These are phyloP conservation scores for Boletus eberwhitei DNA, from an alignment of 768 basidiomycete species.

Conservation along the genomic window DNA sequence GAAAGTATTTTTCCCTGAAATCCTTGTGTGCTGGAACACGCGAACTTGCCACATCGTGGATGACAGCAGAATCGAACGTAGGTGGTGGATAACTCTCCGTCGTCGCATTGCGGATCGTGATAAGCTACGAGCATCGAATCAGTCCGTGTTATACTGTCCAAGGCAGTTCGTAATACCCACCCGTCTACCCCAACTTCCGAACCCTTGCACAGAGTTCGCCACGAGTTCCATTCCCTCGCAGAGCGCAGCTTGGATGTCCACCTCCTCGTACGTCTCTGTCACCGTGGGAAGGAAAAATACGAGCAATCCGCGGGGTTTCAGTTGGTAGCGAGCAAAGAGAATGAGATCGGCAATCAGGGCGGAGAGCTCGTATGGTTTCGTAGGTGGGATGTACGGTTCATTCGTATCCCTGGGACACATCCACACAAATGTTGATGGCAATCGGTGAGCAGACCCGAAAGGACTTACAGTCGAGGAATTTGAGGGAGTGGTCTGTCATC, in stretches of 20 bases:
- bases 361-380: conserved; percentile 88
- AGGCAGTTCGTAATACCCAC: conserved; percentile 43
- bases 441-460: not conserved
- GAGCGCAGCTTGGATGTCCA: conserved; percentile 76
- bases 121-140: conserved; percentile 53
- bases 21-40: conserved; percentile 83
- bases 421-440: not conserved
- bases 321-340: conserved; percentile 72
- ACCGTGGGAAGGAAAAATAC: conserved; percentile 96
- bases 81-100: conserved; percentile 47
- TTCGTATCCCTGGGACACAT: conserved; percentile 34
- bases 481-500: conserved; percentile 27
- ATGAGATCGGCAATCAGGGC: conserved; percentile 80
- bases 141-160: not conserved
- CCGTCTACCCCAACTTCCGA: conserved; percentile 92
- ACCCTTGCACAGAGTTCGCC: conserved; percentile 87
- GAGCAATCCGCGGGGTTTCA: conserved; percentile 82
- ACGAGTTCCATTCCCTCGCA: conserved; percentile 87
- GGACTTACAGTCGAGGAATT: conserved; percentile 44
- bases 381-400: conserved; percentile 83
- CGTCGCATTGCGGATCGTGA: conserved; percentile 80
- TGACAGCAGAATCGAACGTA: conserved; percentile 41
- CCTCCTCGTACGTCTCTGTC: conserved; percentile 83
- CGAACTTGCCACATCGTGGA: conserved; percentile 8
- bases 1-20: conserved; percentile 86